Conservation (phyloP, 148 eudicot species). For the Hydrangea macrophylla region DNA sequence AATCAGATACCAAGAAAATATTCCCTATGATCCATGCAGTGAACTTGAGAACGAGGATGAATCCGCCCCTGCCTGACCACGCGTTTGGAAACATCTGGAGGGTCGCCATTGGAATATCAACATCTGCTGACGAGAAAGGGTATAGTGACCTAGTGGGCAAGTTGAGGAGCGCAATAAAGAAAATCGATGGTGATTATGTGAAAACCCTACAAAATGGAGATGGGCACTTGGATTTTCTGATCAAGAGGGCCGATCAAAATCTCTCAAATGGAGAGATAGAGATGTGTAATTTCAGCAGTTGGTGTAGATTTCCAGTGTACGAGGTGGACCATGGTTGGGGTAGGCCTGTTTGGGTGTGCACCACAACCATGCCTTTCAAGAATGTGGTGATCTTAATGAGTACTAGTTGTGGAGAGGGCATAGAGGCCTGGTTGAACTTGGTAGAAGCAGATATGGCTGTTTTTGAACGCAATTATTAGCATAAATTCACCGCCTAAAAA, state of each 20-base stretch:
- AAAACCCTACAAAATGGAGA: not conserved
- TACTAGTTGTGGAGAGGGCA: conserved; percentile 9
- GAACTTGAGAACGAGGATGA: conserved; percentile 1
- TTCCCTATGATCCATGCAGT: conserved; percentile 5
- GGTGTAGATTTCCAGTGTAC: conserved; percentile 19
- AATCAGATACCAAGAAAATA: not conserved
- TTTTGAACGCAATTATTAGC: not conserved
- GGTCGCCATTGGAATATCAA: not conserved
- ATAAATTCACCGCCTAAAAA: not conserved
- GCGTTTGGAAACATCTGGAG: conserved; percentile 2
- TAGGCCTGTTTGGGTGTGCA: conserved; percentile 19
- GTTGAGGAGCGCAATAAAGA: not conserved
- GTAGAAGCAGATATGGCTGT: not conserved
- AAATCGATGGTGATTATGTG: not conserved
- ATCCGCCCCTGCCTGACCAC: not conserved
- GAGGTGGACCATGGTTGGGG: conserved; percentile 31
- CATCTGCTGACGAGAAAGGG: not conserved
- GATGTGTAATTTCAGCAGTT: conserved; percentile 13
- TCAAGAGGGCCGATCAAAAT: not conserved
- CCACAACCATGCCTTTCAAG: not conserved
- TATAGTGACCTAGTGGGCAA: not conserved
- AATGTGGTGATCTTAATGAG: conserved; percentile 10
- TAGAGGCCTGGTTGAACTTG: not conserved
- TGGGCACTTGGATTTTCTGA: not conserved
- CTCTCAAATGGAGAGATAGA: conserved; percentile 2